Percentiles rank a stretch among this genome's conserved stretches.
Evolutionary conservation across 306 rosid genomes (phyloP).

Genomic region (Macrotyloma uniflorum): DNA sequence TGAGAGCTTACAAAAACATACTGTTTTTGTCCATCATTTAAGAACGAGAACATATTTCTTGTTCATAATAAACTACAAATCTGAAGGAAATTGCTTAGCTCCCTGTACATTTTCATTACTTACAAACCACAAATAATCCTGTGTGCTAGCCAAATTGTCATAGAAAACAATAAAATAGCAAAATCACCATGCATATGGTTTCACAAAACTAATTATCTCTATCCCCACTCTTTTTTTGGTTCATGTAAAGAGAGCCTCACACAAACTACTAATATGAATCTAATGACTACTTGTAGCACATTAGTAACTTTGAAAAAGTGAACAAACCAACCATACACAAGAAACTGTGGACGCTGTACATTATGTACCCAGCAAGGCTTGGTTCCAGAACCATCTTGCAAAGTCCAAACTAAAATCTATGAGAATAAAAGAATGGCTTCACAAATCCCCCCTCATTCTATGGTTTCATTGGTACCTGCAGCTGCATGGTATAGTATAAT

Average conservation of each 20-base stretch:
- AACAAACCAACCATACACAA: slow-evolving; percentile 37
- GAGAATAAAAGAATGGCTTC: slow-evolving; percentile 36
- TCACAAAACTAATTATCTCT: slow-evolving; percentile 28
- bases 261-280: slow-evolving; percentile 28
- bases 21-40: not conserved
- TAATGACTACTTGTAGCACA: slow-evolving; percentile 9
- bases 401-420: slow-evolving; percentile 26
- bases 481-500: slow-evolving; percentile 17
- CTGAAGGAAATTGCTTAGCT: slow-evolving; percentile 29
- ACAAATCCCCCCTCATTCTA: slow-evolving; percentile 25
- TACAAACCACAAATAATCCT: slow-evolving; percentile 31
- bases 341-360: slow-evolving; percentile 34
- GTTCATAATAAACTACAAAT: slow-evolving; percentile 34
- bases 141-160: slow-evolving; percentile 26
- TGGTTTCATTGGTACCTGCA: slow-evolving; percentile 1
- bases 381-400: slow-evolving; percentile 41
- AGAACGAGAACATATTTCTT: slow-evolving; percentile 21
- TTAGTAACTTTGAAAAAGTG: not conserved
- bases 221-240: slow-evolving; percentile 31
- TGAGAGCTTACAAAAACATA: not conserved
- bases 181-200: slow-evolving; percentile 34
- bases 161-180: not conserved
- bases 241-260: slow-evolving; percentile 37
- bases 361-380: slow-evolving; percentile 24
- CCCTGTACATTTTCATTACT: slow-evolving; percentile 44